Conservation (phyloP, 164 flowering plant genomes). For the Buxus sempervirens region DNA sequence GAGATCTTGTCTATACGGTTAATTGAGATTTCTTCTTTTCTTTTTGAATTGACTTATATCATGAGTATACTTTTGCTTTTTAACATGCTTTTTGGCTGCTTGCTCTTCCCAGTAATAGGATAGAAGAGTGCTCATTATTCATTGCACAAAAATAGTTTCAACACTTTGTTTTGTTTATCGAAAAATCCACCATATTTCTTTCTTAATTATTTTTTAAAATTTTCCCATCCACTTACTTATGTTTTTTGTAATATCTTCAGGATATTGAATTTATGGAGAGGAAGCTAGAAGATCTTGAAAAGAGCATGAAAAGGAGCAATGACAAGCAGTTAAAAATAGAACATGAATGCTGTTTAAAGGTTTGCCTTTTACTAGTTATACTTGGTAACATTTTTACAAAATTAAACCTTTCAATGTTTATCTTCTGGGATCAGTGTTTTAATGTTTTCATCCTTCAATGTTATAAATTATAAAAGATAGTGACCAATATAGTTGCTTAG, state of each 20-base stretch:
- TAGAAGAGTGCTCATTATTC: too few species aligned
- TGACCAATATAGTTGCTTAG: too few species aligned
- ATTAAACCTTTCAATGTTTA: neutral
- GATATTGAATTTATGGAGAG: constrained; percentile 87
- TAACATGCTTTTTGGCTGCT: too few species aligned
- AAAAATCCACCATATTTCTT: neutral
- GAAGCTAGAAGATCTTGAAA: constrained; percentile 88
- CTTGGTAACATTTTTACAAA: neutral
- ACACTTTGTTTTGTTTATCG: too few species aligned
- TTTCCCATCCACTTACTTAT: neutral
- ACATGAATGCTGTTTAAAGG: constrained; percentile 76
- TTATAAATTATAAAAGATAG: too few species aligned
- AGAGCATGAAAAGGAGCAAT: constrained; percentile 99
- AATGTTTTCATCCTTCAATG: too few species aligned
- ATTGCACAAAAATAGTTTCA: too few species aligned
- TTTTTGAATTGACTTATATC: too few species aligned
- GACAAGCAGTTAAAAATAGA: constrained; percentile 94
- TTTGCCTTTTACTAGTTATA: constrained; percentile 19
- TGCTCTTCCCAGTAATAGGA: too few species aligned
- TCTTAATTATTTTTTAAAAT: neutral
- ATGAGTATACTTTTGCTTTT: too few species aligned
- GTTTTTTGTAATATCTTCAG: constrained; percentile 28
- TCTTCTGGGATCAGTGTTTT: neutral
- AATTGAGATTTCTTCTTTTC: too few species aligned
- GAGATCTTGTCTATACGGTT: too few species aligned